Base-by-base conservation (phyloP, 1,139 yeast genomes). In the Lodderomyces margitis region DNA sequence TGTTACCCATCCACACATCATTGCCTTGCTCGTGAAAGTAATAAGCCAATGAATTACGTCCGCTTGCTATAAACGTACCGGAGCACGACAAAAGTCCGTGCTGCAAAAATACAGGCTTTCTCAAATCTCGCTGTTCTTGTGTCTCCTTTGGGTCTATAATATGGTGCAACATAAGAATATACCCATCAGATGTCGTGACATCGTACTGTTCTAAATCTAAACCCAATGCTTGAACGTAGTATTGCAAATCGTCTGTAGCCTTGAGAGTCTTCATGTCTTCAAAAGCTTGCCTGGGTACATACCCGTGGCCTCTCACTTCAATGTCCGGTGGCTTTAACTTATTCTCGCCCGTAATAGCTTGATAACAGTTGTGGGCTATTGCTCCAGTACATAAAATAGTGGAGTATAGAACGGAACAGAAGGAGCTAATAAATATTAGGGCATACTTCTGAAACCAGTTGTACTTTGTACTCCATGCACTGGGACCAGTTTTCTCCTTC, bases 1-100 rank as follows among this genome's bases (percentile, higher is more conserved):
- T 91, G 57, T 91, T 89, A 1, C 97, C 98, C 42, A 92, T 62
- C 97, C 98, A 92, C 1, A 92, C 92, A 53, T 92, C 98, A 57
- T 74, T 88, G 0, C 96, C 96, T 24, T 67, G 60, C 19, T 74
- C 67, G 34, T 71, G 62, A 21, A 91, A 66, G 51, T 69, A 75
- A 50, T 80, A 81, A 0, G 94, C 94, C 40, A 92, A 58, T 5
- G 95, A 85, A 45, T 86, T 78, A 42, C 70, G 68, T 0, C 97
- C 98, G 15, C 86, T 69, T 0, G 95, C 82, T 25, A 92, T 73
- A 59, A 74, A 92, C 0, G 96, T 85, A 0, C 92, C 97, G 0
- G 94, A 81, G 21, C 95, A 83, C 54, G 89, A 95, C 49, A 92
- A 66, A 15, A 92, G 70, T 0, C 98, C 98, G 54, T 92, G 98